Evolutionary conservation across 1,284 basidiomycete species (phyloP), one percentile per base, ranked within the genome.

Genomic region (Apiotrichum brassicae): DNA sequence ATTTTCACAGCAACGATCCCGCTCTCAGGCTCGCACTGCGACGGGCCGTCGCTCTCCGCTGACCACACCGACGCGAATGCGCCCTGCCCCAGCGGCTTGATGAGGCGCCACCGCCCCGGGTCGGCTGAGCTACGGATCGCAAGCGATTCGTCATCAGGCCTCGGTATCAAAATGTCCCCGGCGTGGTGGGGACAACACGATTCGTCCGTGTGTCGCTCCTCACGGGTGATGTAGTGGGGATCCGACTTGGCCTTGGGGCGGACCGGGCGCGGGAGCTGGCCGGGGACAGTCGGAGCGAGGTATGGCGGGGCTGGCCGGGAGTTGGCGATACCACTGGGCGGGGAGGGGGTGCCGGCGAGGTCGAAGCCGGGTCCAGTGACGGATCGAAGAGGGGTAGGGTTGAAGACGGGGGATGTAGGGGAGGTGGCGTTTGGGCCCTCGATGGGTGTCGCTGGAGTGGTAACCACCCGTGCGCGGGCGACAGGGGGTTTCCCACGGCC

Each of bases 31-130:
- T 50, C 52, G 28, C 45, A 57, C 33, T 48, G 49, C 22, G 35
- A n/a, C 11, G 49, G 13, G 11, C 42, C 23, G 4, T 19, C 49
- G 68, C 76, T 34, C 55, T 83, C 80, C 2, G 83, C 85, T 0
- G 85, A 78, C 85, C 86, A 88, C 2, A 89, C 86, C 38, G 76
- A 77, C 40, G 83, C 84, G 65, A 88, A 89, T 1, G 85, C 81
- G 32, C 86, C 86, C 47, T 82, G 79, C 6, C 86, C 86, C 4
- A 89, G 76, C 4, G 77, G 74, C 4, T 75, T 75, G 18, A 81
- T 64, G 6, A 88, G 76, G 26, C 73, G 76, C 68, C 68, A 68
- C 20, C 49, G 39, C 33, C 58, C 57, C 23, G 53, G 54, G 14
- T 25, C 26, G 13, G 47, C 39, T 5, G 48, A 36, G 26, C 43